Base-by-base conservation (phyloP, 306 rosid species). In the Lablab purpureus region DNA sequence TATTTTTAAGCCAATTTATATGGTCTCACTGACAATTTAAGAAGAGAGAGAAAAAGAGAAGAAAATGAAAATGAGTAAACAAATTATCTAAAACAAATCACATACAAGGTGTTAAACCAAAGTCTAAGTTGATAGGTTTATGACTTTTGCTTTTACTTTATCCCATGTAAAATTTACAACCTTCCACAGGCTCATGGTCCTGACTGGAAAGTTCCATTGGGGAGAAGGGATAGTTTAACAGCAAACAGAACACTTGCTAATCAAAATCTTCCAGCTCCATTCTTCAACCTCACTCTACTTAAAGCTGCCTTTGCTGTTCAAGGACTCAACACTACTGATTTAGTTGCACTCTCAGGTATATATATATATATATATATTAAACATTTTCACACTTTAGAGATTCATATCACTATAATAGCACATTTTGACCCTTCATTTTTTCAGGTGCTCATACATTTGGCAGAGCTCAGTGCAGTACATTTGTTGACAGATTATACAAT, bases 381-480 rank as follows among this genome's bases (percentile, higher is more conserved):
- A 54, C 15, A 21, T 54, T 54, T 56, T 56, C 6, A 0, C 63
- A 56, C 15, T 54, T 21, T 15, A 54, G 25, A 56, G 21, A 54
- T 10, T 19, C 25, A 54, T 19, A 27, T 54, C 9, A 52, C 2
- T 10, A n/a, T 50, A 10, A 5, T 7, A 50, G 10, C 10, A 17
- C 21, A 50, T 50, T 5, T 50, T 50, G 1, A n/a, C 22, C 54
- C 54, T 49, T 49, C 8, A 5, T 49, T 49, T n/a, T 32, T 71
- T 65, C 55, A 78, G 86, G 86, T 65, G 83, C 84, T 15, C 89
- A 86, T 55, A 80, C 89, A 28, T 25, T 86, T 62, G 89, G 89
- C 2, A 83, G 81, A 54, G 58, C 82, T 14, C 78, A 37, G 0
- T 86, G 89, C 17, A 0, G 12, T 0, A 2, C n/a, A 0, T 60